Evolutionary conservation across 768 basidiomycete species (phyloP), one percentile per base, ranked within the genome.

Genomic region (Lentinus tigrinus): DNA sequence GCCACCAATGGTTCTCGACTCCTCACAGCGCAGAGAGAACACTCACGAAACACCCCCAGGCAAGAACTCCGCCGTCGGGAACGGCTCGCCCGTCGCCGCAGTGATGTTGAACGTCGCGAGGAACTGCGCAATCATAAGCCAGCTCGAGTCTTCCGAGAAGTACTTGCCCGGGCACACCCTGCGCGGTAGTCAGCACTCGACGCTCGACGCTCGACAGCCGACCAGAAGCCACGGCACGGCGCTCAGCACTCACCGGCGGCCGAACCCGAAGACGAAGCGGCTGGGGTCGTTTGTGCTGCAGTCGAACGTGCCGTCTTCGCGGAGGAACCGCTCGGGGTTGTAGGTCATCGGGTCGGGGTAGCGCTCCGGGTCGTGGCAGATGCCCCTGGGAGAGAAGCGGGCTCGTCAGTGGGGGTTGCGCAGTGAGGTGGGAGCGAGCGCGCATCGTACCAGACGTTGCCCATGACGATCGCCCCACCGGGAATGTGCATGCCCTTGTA

Each of bases 131-230:
- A 67, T 50, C 38, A 58, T 54, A 19, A 70, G 60, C 56, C 63
- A 69, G 23, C 65, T 37, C 6, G 64, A 61, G 40, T 63, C 54
- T n/a, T 67, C 60, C 23, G 67, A 67, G 9, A 70, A 43, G 43
- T 57, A 56, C 31, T 51, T 57, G 13, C 69, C 69, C n/a, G 67
- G 66, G 52, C 69, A 69, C 4, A 66, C 62, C 28, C 58, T 62
- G 21, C 16, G 17, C 19, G 16, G n/a, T n/a, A n/a, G n/a, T n/a
- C n/a, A n/a, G n/a, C n/a, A n/a, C 4, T 3, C 3, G 14, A 48
- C 13, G 24, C 50, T 6, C 16, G 3, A 13, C 40, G 17, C 19
- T 1, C 5, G 14, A 23, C 4, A 23, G 42, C 42, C 14, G 34
- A 8, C 14, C 17, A 21, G 16, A 27, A 14, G 26, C 21, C 21